phyloP scores from a whole-genome alignment of 129 eudicot species.

The Centella asiatica region DNA sequence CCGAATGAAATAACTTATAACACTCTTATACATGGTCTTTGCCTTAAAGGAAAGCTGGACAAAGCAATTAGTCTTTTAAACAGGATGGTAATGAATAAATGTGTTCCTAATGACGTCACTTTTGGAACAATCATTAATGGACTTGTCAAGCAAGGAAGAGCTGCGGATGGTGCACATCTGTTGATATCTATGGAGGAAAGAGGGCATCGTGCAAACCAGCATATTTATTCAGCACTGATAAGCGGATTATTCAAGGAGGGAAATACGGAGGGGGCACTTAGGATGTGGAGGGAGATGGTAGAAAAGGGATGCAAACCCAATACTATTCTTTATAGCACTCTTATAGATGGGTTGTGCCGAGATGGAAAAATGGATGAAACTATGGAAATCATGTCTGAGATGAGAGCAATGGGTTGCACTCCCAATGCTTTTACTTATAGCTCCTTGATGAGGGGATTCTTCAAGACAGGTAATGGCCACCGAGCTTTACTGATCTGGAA shows the following conservation, averaged over 20 bases:
- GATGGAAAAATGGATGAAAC: slow-evolving; percentile 62
- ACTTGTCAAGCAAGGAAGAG: slow-evolving; percentile 65
- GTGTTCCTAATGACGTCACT: slow-evolving; percentile 71
- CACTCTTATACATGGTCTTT: slow-evolving; percentile 82
- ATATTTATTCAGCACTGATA: slow-evolving; percentile 65
- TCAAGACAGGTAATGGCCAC: slow-evolving; percentile 38
- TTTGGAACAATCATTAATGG: slow-evolving; percentile 77
- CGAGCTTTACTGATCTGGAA: slow-evolving; percentile 73
- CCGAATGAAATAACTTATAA: slow-evolving; percentile 85
- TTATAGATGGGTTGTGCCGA: slow-evolving; percentile 77
- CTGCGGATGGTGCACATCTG: slow-evolving; percentile 45
- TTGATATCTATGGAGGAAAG: slow-evolving; percentile 55
- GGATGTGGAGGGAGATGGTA: slow-evolving; percentile 63
- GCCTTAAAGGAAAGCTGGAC: slow-evolving; percentile 66
- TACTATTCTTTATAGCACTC: slow-evolving; percentile 59
- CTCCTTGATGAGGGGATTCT: slow-evolving; percentile 80
- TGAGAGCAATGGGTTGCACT: slow-evolving; percentile 43
- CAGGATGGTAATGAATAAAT: slow-evolving; percentile 57
- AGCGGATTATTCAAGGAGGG: slow-evolving; percentile 82
- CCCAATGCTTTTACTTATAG: slow-evolving; percentile 76
- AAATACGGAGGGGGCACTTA: slow-evolving; percentile 53
- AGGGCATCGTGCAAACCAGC: slow-evolving; percentile 46
- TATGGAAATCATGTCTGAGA: slow-evolving; percentile 42
- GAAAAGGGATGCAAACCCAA: slow-evolving; percentile 59
- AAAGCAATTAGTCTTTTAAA: slow-evolving; percentile 73